Evolutionary conservation across 2,329 filamentous ascomycete species (phyloP).

Genomic region (Tolypocladium endophyticum): DNA sequence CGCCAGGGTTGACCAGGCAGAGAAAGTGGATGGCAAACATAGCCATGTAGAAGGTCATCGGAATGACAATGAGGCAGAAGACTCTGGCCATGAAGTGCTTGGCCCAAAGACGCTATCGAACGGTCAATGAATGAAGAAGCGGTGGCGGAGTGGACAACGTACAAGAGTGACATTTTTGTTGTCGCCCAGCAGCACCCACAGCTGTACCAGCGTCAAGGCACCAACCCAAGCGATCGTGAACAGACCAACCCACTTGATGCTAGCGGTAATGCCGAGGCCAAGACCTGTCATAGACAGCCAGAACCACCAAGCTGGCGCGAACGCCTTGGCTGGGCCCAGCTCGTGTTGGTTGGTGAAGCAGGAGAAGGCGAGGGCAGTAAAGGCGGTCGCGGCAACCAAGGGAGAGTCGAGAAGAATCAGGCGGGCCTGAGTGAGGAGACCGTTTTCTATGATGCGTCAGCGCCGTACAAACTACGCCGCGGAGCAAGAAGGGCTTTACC

Average conservation of each 20-base stretch:
- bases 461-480: slow-evolving; percentile 1
- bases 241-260: slow-evolving; percentile 97
- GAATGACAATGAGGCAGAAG: slow-evolving; percentile 88
- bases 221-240: slow-evolving; percentile 99
- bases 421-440: slow-evolving; percentile 86
- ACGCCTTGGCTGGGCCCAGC: slow-evolving; percentile 78
- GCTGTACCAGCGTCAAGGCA: slow-evolving; percentile 75
- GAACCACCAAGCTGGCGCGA: slow-evolving; percentile 92
- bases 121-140: slow-evolving; percentile 6
- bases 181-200: slow-evolving; percentile 93
- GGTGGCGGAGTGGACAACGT: slow-evolving; percentile 18
- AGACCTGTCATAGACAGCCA: slow-evolving; percentile 85
- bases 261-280: slow-evolving; percentile 78
- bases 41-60: slow-evolving; percentile 80
- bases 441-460: slow-evolving; percentile 61
- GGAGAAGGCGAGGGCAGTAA: slow-evolving; percentile 81
- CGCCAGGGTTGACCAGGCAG: slow-evolving; percentile 86
- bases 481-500: slow-evolving; percentile 42
- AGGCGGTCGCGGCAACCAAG: slow-evolving; percentile 82
- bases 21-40: slow-evolving; percentile 98
- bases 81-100: slow-evolving; percentile 89
- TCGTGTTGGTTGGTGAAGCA: slow-evolving; percentile 97
- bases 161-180: slow-evolving; percentile 71
- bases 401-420: slow-evolving; percentile 94
- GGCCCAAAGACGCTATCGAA: slow-evolving; percentile 59